phyloP scores from a whole-genome alignment of 495 filamentous ascomycete genomes.

The Hapsidospora chrysogenum region DNA sequence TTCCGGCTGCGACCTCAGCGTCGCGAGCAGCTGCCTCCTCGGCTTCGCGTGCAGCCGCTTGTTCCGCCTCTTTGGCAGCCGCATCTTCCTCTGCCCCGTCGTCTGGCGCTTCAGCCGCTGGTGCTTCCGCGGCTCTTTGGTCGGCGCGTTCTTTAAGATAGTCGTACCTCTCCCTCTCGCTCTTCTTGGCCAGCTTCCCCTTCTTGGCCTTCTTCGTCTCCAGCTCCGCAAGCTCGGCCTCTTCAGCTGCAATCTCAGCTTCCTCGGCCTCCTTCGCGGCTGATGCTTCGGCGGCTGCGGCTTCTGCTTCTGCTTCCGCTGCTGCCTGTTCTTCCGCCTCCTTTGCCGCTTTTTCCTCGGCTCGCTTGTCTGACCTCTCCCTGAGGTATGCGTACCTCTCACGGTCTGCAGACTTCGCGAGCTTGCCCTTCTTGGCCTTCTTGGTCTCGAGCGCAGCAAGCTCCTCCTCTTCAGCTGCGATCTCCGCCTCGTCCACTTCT shows the following conservation, averaged over 20 bases:
- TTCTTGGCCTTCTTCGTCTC: slow-evolving; percentile 3
- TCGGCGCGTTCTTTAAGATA: slow-evolving; percentile 15
- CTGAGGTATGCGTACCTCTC: slow-evolving; percentile 19
- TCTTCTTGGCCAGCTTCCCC: slow-evolving; percentile 12
- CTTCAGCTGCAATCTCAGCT: slow-evolving; percentile 1
- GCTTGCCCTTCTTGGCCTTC: slow-evolving; percentile 8
- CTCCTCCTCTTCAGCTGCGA: slow-evolving; percentile 11
- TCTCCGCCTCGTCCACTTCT: slow-evolving; percentile 3
- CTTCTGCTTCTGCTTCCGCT: not conserved
- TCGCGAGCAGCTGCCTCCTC: not conserved
- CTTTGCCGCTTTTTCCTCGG: slow-evolving; percentile 11
- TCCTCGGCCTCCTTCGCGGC: slow-evolving; percentile 12
- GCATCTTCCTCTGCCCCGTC: not conserved
- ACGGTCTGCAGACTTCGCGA: slow-evolving; percentile 13
- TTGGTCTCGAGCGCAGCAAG: slow-evolving; percentile 11
- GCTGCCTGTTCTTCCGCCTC: slow-evolving; percentile 9
- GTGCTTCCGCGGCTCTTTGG: slow-evolving; percentile 6
- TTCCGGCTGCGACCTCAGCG: not conserved
- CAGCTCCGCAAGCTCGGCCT: slow-evolving; percentile 3
- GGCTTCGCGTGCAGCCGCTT: not conserved
- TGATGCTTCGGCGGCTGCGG: slow-evolving; percentile 7
- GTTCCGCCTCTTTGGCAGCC: not conserved
- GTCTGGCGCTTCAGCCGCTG: not conserved
- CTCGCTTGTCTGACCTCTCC: slow-evolving; percentile 12
- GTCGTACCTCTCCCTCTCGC: slow-evolving; percentile 17